Evolutionary conservation across 345 rosid species (phyloP), one percentile per base, ranked within the genome.

Genomic region (Odontarrhena argentea): DNA sequence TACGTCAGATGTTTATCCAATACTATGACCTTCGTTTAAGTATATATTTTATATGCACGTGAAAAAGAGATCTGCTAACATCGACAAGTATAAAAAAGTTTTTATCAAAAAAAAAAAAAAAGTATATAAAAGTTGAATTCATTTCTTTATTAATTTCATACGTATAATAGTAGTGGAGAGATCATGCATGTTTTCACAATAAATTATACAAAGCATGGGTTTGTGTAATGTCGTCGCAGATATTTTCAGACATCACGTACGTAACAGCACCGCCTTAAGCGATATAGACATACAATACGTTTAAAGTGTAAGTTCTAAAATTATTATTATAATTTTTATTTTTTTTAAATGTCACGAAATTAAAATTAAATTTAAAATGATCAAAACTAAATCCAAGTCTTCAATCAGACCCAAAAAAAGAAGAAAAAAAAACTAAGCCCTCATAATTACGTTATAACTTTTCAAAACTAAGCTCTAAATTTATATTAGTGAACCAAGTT

Each of bases 261-360:
- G n/a, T 54, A n/a, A 32, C 35, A n/a, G 47, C 63, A 71, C 75
- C 75, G 75, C 69, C 58, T 63, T 54, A 55, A 53, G n/a, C 67
- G 30, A 42, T 18, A 18, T 18, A 18, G 22, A 18, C 22, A 18
- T 18, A 18, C 22, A 18, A 1, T 18, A 18, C 22, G 22, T 18
- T 18, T 18, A 18, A 18, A 18, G 22, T 18, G 22, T 18, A 18
- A 18, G 22, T 18, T 18, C 22, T 18, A 18, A 18, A 18, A 18
- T 18, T 18, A 18, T 18, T 18, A 18, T 18, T 18, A 18, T 18
- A 18, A 18, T 18, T 18, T 18, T 18, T 18, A 18, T 18, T 18
- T 18, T 18, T 18, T 18, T 18, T 18, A 18, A 18, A 18, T 18
- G 1, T 18, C 22, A 18, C 22, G 22, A 18, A 18, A 18, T 18